Percentiles rank a stretch among this genome's conserved stretches.
These are phyloP conservation scores for Botryobasidium botryosum DNA, from an alignment of 768 basidiomycete genomes.

Conservation along the genomic window DNA sequence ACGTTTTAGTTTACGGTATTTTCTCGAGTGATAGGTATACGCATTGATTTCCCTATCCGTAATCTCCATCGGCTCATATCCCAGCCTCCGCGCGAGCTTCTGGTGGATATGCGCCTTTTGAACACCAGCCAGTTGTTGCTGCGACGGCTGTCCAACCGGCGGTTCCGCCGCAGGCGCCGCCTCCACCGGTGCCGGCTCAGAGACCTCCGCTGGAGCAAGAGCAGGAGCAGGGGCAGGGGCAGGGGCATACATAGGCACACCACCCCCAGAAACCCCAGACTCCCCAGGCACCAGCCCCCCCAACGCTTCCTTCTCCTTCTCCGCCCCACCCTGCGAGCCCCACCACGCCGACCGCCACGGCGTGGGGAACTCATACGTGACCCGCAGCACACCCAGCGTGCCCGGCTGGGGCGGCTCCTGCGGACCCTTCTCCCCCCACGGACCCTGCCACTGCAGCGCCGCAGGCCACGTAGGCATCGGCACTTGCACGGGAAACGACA, in stretches of 20 bases:
- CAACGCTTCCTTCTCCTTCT: conserved; percentile 2
- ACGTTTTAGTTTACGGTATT: conserved; percentile 44
- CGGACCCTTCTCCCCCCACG: background rate
- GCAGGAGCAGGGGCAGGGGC: no score
- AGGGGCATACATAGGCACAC: no score
- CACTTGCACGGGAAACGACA: conserved; percentile 67
- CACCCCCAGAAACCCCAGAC: no score
- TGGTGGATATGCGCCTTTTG: no score
- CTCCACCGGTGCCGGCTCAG: no score
- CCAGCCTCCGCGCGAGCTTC: conserved; percentile 24
- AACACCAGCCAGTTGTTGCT: no score
- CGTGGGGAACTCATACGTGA: conserved; percentile 26
- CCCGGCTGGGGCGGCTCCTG: conserved; percentile 15
- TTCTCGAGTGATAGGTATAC: conserved; percentile 42
- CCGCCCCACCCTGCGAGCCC: conserved; percentile 8
- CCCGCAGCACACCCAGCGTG: conserved; percentile 29
- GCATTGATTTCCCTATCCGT: conserved; percentile 54
- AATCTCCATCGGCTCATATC: conserved; percentile 30
- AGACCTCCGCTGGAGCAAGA: no score
- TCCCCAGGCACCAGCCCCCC: background rate
- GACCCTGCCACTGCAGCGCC: conserved; percentile 5
- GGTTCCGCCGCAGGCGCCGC: no score
- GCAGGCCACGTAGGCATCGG: conserved; percentile 29
- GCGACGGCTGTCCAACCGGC: no score
- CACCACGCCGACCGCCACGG: conserved; percentile 43